phyloP scores from a whole-genome alignment of 2,329 filamentous ascomycete genomes.

The Phaeosphaeria sp. region DNA sequence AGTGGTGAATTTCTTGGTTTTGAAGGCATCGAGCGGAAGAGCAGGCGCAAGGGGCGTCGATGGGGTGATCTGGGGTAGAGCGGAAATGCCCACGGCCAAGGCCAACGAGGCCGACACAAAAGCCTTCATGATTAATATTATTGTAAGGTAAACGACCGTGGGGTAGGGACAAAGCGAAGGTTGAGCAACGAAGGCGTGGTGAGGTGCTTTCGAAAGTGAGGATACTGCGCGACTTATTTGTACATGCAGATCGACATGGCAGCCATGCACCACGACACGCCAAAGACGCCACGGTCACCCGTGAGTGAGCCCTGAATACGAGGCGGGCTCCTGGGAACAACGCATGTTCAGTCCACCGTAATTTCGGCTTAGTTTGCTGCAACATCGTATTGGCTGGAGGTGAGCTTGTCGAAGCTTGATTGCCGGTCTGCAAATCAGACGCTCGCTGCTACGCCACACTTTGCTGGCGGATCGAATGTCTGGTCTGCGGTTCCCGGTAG shows the following conservation, averaged over 20 bases:
- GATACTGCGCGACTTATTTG: slow-evolving; percentile 7
- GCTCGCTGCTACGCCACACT: slow-evolving; percentile 12
- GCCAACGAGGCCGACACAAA: slow-evolving; percentile 25
- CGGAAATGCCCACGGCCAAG: slow-evolving; percentile 13
- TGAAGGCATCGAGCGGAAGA: slow-evolving; percentile 14
- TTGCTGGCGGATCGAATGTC: slow-evolving; percentile 6
- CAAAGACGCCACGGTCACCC: slow-evolving; percentile 15
- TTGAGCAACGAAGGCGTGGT: slow-evolving; percentile 5
- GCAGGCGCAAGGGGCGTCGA: slow-evolving; percentile 6
- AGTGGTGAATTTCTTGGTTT: slow-evolving; percentile 9
- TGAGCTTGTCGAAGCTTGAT: slow-evolving; percentile 10
- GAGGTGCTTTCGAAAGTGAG: slow-evolving; percentile 2
- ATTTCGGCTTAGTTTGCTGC: slow-evolving; percentile 18
- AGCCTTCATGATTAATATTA: slow-evolving; percentile 21
- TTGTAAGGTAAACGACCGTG: slow-evolving; percentile 4
- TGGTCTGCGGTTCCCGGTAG: slow-evolving; percentile 9
- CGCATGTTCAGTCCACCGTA: slow-evolving; percentile 11
- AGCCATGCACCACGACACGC: background rate
- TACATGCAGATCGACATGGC: slow-evolving; percentile 11
- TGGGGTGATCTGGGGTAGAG: slow-evolving; percentile 16
- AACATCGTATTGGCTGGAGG: slow-evolving; percentile 21
- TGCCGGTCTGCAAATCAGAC: slow-evolving; percentile 12
- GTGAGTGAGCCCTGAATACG: slow-evolving; percentile 17
- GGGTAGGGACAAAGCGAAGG: slow-evolving; percentile 10
- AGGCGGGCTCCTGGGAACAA: slow-evolving; percentile 5